Percentiles rank a stretch among this genome's conserved stretches.
These are phyloP conservation scores for Metarhizium sp. DNA, from an alignment of 2,329 filamentous ascomycete species.

Conservation along the genomic window DNA sequence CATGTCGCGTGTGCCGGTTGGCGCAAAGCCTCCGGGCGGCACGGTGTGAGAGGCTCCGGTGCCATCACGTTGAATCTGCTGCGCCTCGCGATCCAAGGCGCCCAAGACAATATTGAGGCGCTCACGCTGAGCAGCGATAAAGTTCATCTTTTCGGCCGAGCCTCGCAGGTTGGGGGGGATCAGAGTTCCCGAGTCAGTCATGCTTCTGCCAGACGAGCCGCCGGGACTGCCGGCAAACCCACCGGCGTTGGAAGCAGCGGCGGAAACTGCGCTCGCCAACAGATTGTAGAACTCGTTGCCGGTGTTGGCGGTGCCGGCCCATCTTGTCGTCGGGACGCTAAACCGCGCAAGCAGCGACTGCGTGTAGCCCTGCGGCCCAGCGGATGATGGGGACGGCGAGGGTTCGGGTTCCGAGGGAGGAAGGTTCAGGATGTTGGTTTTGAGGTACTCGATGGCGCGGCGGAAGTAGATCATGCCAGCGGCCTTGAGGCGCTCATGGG, in stretches of 20 bases:
- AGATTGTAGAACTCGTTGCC: conserved; percentile 66
- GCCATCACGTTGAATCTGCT: conserved; percentile 40
- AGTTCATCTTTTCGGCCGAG: conserved; percentile 59
- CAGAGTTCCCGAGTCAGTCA: conserved; percentile 43
- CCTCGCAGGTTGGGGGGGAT: conserved; percentile 61
- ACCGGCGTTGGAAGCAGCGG: conserved; percentile 44
- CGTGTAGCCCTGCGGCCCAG: conserved; percentile 54
- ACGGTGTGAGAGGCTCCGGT: conserved; percentile 7
- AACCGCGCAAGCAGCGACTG: conserved; percentile 79
- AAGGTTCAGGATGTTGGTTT: conserved; percentile 70
- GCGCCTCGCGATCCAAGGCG: conserved; percentile 72
- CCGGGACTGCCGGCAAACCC: conserved; percentile 17
- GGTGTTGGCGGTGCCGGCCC: conserved; percentile 36
- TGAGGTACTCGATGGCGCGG: conserved; percentile 59
- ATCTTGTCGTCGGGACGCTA: conserved; percentile 64
- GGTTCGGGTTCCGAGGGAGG: conserved; percentile 25
- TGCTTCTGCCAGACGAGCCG: conserved; percentile 4
- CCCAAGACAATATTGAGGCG: conserved; percentile 63
- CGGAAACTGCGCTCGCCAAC: conserved; percentile 63
- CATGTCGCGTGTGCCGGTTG: conserved; percentile 14
- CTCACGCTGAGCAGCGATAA: conserved; percentile 72
- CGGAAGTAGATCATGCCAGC: conserved; percentile 71
- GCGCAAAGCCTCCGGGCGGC: neutral
- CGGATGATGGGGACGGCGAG: conserved; percentile 31
- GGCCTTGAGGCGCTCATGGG: conserved; percentile 68